phyloP scores from a whole-genome alignment of 345 rosid genomes.

The Salix arbutifolia region DNA sequence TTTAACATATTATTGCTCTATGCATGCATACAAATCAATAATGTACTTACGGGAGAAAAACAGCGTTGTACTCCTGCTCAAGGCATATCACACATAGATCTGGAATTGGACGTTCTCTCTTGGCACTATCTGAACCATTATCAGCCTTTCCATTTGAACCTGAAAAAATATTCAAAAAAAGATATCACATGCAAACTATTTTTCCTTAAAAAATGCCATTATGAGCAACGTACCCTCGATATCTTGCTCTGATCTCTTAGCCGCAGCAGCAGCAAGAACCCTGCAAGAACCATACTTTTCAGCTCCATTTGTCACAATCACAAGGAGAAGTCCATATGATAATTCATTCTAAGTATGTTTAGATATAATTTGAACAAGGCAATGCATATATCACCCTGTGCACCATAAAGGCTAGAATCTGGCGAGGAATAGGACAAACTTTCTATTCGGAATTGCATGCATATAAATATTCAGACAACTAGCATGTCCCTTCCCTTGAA shows the following conservation, averaged over 20 bases:
- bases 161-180: constrained; percentile 21
- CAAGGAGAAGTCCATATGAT: background rate
- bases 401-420: background rate
- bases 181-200: constrained; percentile 1
- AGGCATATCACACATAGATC: constrained; percentile 95
- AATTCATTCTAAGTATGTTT: background rate
- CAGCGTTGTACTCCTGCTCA: constrained; percentile 86
- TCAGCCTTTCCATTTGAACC: constrained; percentile 49
- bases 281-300: constrained; percentile 39
- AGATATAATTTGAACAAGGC: background rate
- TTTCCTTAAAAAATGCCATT: background rate
- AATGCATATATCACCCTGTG: background rate
- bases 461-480: background rate
- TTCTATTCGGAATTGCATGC: background rate
- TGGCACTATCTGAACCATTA: constrained; percentile 40
- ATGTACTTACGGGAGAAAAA: constrained; percentile 71
- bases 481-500: background rate
- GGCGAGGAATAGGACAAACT: too few species aligned
- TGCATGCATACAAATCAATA: background rate
- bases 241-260: constrained; percentile 55
- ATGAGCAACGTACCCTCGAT: constrained; percentile 47
- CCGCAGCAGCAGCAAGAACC: constrained; percentile 78
- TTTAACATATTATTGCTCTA: background rate
- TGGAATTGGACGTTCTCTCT: constrained; percentile 64
- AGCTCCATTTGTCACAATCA: constrained; percentile 17